Base-by-base conservation (phyloP, 208 protist species). In the Leishmania tropica region DNA sequence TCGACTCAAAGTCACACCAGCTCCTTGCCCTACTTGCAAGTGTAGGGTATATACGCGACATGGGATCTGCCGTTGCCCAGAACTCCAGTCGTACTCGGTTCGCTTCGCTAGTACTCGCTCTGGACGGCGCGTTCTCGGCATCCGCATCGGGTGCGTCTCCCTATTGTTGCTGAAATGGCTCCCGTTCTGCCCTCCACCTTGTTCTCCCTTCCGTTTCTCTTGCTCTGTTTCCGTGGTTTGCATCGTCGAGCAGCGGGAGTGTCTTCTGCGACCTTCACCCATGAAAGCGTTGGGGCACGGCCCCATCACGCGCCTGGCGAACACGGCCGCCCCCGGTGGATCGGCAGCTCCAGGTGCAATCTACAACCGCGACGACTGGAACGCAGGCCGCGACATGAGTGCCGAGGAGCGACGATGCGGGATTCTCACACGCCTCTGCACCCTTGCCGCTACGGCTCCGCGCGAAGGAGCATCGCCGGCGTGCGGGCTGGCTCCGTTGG, bases 371-470 rank as follows among this genome's bases (percentile, higher is more conserved):
- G 81, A 84, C 48, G 90, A 93, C 80, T 96, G 93, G 93, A 87
- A 80, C 31, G 83, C 77, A 19, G 94, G 90, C 7, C 88, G 93
- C 10, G 83, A 89, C 71, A 35, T 97, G 45, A 68, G 42, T 15
- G 70, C 72, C 17, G 92, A 96, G 71, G 94, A 97, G 79, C 79
- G 73, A 35, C 73, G 86, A 0, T 92, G 85, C 42, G 94, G 92
- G 28, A 84, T 97, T 15, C 56, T 95, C 47, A 65, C 90, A 24
- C 83, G 81, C 0, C 19, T 88, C 4, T 51, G 77, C 56, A 65
- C 75, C 21, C 53, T 67, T 21, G n/a, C 75, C 24, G 10, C 24
- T 81, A 88, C 37, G 31, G 62, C 73, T 40, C 72, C 13, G 31
- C 47, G 21, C 37, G 47, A 4, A 40, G 42, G 13, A 13, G 17